These are phyloP conservation scores for Coemansia sp. DNA, from an alignment of 192 early-diverging fungal genomes.

Conservation along the genomic window DNA sequence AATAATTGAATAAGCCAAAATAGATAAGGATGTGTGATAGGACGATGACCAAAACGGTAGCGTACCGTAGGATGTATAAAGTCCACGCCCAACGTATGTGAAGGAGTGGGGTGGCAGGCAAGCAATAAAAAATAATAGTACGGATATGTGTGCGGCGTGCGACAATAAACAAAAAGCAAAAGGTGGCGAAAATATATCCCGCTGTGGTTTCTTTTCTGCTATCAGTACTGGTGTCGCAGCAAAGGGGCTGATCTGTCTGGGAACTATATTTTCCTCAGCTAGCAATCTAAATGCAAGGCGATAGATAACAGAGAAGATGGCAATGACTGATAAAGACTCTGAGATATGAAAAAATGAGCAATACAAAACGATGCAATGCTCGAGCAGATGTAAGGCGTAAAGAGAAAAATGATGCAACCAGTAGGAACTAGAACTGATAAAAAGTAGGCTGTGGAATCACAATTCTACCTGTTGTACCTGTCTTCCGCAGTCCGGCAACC, in stretches of 20 bases:
- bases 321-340: not conserved
- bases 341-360: not conserved
- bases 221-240: not conserved
- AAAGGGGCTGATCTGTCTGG: not conserved
- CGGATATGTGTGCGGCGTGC: not conserved
- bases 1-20: constrained; percentile 4
- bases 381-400: not conserved
- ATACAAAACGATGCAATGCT: not conserved
- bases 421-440: not conserved
- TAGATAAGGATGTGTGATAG: not conserved
- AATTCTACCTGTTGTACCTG: not conserved
- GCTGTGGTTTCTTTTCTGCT: not conserved
- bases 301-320: not conserved
- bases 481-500: not conserved
- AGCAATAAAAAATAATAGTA: not conserved
- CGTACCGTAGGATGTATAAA: not conserved
- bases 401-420: not conserved
- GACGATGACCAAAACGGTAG: not conserved
- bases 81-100: not conserved
- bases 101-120: not conserved
- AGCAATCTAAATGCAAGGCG: not conserved
- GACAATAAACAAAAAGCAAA: not conserved
- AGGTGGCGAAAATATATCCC: not conserved
- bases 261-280: not conserved
- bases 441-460: not conserved